Conservation (phyloP, 1,284 basidiomycete genomes). For the Phenoliferia sp. region DNA sequence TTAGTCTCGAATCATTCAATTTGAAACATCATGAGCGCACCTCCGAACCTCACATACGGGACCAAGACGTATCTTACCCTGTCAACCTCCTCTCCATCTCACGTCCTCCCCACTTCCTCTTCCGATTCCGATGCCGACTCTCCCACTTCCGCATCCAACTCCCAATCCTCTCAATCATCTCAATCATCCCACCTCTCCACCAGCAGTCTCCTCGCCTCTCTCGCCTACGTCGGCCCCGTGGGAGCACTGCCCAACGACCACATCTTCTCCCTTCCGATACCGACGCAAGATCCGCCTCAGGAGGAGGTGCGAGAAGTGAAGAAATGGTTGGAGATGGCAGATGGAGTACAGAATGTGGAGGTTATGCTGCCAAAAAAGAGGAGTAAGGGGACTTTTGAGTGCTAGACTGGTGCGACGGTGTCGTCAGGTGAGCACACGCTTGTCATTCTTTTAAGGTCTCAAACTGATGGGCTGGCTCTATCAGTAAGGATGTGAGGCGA, state of each 20-base stretch:
- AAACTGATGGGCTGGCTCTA: no score
- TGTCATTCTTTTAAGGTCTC: no score
- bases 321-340: conserved; percentile 6
- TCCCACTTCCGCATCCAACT: background rate
- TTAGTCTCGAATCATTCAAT: no score
- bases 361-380: conserved; percentile 10
- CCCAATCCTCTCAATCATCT: background rate
- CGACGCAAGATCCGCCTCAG: background rate
- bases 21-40: background rate
- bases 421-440: no score
- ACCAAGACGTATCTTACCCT: background rate
- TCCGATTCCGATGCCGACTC: background rate
- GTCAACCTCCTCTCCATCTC: background rate
- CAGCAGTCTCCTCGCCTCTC: background rate
- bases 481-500: no score
- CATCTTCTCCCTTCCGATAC: conserved; percentile 7
- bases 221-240: conserved; percentile 13
- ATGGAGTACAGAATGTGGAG: conserved; percentile 4
- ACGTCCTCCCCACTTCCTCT: background rate
- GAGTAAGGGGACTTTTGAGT: background rate
- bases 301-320: conserved; percentile 4
- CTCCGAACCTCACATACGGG: background rate
- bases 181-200: background rate
- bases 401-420: no score
- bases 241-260: conserved; percentile 6